phyloP scores from a whole-genome alignment of 257 asterid species.

The Rubia yunnanensis region DNA sequence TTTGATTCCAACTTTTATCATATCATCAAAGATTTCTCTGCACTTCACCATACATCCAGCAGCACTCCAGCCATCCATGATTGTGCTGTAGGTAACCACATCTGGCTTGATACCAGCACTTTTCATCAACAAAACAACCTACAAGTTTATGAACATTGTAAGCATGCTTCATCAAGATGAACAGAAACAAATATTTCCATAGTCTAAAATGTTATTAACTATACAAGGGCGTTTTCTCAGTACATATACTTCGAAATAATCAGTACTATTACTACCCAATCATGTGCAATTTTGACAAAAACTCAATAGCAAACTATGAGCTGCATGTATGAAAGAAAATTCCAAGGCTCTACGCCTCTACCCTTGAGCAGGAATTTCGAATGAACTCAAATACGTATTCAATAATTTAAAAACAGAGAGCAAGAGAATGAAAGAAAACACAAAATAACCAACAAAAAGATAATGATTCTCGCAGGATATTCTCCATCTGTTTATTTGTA shows the following conservation, averaged over 20 bases:
- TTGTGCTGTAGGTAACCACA: conserved; percentile 58
- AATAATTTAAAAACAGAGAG: not conserved
- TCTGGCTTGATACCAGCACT: conserved; percentile 50
- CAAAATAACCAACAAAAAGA: not conserved
- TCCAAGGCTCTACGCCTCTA: not conserved
- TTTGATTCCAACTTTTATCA: conserved; percentile 48
- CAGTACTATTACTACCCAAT: not conserved
- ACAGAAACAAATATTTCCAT: not conserved
- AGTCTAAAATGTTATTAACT: not conserved
- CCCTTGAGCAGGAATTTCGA: not conserved
- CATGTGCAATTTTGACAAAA: not conserved
- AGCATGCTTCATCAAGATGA: not conserved
- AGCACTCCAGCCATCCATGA: conserved; percentile 67
- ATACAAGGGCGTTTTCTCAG: not conserved
- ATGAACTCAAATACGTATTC: not conserved
- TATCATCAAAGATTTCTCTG: conserved; percentile 51
- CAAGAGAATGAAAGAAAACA: not conserved
- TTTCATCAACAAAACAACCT: conserved; percentile 61
- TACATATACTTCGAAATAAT: not conserved
- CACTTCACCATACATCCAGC: conserved; percentile 63
- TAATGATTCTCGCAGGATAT: not conserved
- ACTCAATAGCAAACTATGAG: not conserved
- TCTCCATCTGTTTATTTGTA: not conserved
- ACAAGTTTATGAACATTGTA: conserved; percentile 7
- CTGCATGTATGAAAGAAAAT: not conserved